A percentile compares a stretch with the other conserved stretches of the same genome.
Evolutionary conservation across 306 rosid genomes (phyloP).

Genomic region (Heteromeles arbutifolia): DNA sequence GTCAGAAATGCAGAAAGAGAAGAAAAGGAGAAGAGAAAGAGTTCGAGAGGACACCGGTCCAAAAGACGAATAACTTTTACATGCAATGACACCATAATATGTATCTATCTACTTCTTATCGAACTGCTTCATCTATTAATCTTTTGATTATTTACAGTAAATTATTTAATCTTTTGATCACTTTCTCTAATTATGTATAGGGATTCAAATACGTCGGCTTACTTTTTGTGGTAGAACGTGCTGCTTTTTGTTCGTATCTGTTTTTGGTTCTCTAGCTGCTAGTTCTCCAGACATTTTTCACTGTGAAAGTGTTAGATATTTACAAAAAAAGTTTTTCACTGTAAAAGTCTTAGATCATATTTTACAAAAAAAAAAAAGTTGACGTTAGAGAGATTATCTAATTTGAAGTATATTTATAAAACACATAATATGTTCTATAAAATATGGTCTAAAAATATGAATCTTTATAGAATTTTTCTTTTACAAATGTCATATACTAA

Average conservation of each 20-base stretch:
- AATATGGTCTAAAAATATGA: too few species aligned
- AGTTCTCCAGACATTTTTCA: not conserved
- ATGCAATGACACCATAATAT: constrained; percentile 6
- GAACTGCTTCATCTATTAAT: not conserved
- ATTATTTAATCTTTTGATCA: not conserved
- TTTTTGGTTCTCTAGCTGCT: not conserved
- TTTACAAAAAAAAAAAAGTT: too few species aligned
- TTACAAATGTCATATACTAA: not conserved
- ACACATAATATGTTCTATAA: too few species aligned
- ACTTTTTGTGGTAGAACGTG: constrained; percentile 14
- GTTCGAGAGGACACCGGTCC: constrained; percentile 12
- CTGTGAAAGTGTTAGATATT: not conserved
- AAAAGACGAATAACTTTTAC: constrained; percentile 35
- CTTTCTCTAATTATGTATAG: not conserved
- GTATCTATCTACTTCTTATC: not conserved
- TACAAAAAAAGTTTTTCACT: too few species aligned
- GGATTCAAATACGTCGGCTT: not conserved
- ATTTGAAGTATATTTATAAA: too few species aligned
- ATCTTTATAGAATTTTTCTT: too few species aligned
- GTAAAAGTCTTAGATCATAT: too few species aligned
- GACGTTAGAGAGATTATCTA: too few species aligned
- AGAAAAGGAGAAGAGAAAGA: not conserved
- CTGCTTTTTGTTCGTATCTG: constrained; percentile 13
- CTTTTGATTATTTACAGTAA: not conserved
- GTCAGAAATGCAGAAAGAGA: not conserved